phyloP scores from a whole-genome alignment of 202 grass and related monocot species.

The Brachypodium distachyon region DNA sequence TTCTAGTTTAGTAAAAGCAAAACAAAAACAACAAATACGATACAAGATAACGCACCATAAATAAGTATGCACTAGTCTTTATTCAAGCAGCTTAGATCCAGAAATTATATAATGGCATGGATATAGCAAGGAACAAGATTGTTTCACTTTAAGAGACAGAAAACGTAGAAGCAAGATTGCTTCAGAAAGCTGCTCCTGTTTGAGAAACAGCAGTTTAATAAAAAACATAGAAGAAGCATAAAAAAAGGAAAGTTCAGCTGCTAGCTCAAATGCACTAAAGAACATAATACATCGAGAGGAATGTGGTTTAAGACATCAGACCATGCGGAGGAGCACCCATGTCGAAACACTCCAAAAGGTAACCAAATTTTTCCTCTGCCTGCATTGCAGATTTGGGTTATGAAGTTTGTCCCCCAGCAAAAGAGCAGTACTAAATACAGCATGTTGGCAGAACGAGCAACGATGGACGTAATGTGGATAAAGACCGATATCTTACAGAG shows the following conservation, averaged over 20 bases:
- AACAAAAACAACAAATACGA: background rate
- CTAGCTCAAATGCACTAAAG: slow-evolving; percentile 2
- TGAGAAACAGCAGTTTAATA: background rate
- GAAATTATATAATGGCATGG: background rate
- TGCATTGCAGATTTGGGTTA: slow-evolving; percentile 10
- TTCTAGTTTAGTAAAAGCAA: background rate
- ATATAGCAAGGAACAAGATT: background rate
- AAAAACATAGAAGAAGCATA: background rate
- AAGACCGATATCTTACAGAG: background rate
- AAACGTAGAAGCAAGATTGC: background rate
- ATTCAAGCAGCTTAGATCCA: background rate
- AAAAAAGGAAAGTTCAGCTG: background rate
- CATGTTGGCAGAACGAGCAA: background rate
- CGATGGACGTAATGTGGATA: background rate
- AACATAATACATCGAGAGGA: background rate
- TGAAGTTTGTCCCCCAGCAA: background rate
- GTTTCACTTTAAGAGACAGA: background rate
- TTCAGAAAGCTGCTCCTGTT: background rate
- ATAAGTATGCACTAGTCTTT: background rate
- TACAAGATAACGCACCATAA: background rate
- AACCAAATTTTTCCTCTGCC: slow-evolving; percentile 97
- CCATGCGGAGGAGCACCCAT: slow-evolving; percentile 96
- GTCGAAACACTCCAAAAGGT: slow-evolving; percentile 85
- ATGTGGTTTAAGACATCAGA: slow-evolving; percentile 29
- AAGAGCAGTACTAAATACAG: background rate